phyloP scores from a whole-genome alignment of 257 asterid species.

The Jacaranda mimosifolia region DNA sequence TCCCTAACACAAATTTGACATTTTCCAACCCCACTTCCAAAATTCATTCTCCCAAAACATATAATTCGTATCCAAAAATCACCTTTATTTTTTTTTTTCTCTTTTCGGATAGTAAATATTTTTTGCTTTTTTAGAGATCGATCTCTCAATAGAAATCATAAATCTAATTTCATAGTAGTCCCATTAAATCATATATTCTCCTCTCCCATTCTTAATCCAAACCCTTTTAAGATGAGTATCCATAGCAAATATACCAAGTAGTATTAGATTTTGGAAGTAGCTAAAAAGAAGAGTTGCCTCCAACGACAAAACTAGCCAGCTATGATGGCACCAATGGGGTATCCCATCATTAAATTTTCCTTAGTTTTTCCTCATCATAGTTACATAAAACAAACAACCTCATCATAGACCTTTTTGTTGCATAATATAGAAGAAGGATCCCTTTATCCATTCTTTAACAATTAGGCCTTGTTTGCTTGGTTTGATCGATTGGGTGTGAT shows the following conservation, averaged over 20 bases:
- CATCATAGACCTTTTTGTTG: slow-evolving; percentile 20
- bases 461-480: too few relatives aligned
- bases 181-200: too few relatives aligned
- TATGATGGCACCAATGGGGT: slow-evolving; percentile 59
- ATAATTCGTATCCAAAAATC: too few relatives aligned
- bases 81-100: too few relatives aligned
- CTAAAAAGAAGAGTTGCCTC: slow-evolving; percentile 41
- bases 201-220: not conserved
- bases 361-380: not conserved
- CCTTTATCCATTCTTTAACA: slow-evolving; percentile 26
- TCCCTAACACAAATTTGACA: too few relatives aligned
- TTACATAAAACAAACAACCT: not conserved
- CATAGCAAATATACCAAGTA: slow-evolving; percentile 34
- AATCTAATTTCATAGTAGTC: not conserved
- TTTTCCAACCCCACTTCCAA: too few relatives aligned
- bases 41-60: too few relatives aligned
- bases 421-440: slow-evolving; percentile 22
- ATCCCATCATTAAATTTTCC: slow-evolving; percentile 43
- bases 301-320: slow-evolving; percentile 76
- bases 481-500: too few relatives aligned
- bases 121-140: too few relatives aligned
- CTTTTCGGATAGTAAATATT: too few relatives aligned
- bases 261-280: slow-evolving; percentile 43
- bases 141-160: not conserved
- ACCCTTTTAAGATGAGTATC: slow-evolving; percentile 18